Evolutionary conservation across 805 yeast species (phyloP), one percentile per base, ranked within the genome.

Genomic region (Candida xiaguanensis): DNA sequence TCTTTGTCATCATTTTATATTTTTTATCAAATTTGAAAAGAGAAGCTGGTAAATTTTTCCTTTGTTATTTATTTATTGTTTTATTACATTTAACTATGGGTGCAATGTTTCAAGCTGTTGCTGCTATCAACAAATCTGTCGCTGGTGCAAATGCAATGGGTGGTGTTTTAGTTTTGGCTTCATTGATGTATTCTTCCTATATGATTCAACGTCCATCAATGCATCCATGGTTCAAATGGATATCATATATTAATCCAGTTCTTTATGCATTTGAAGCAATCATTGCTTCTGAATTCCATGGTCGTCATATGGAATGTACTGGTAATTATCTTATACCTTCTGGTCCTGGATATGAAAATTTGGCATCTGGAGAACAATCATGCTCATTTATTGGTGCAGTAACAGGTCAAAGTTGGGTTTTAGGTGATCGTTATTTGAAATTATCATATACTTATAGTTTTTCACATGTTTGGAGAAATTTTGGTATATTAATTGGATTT

Each of bases 111-210:
- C 73, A 75, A 49, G 67, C 76, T 15, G 70, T 74, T 48, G 80
- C 80, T 36, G 67, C 78, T 17, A 44, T 74, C 39, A 72, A 76
- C 37, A 71, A 66, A 38, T 74, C 74, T 44, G 76, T 77, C 58
- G 70, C 74, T 16, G 67, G 75, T 43, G 82, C 82, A 7, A 78
- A 77, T 44, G 76, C 80, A 24, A 47, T 74, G 50, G 79, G 80
- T 51, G 61, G 77, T 69, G 53, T 74, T 61, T 47, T 58, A 63
- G 46, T 72, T 51, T 51, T 59, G 40, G 59, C 59, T 3, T 23
- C 53, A 2, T 50, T 57, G 41, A 52, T 56, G 56, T 59, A 53
- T 49, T 63, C 56, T 8, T 54, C 60, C 3, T 59, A 50, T 39
- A 53, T 56, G 56, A 56, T 59, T 40, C 64, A 56, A 38, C 41